Evolutionary conservation across 2,329 filamentous ascomycete genomes (phyloP).

Genomic region (Trichoderma arundinaceum): DNA sequence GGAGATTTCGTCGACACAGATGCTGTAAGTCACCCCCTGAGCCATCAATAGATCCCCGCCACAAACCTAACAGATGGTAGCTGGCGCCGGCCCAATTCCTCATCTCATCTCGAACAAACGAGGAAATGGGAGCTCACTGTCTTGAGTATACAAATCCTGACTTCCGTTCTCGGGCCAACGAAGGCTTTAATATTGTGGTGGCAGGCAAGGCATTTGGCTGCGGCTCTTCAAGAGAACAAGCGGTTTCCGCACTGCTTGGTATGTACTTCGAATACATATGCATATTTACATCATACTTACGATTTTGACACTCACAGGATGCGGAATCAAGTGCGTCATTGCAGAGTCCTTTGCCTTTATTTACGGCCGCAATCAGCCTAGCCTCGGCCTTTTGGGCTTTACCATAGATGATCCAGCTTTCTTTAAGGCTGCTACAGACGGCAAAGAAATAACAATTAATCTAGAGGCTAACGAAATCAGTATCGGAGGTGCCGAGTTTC

Average conservation of each 20-base stretch:
- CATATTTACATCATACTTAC: no score
- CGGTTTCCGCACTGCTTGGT: conserved; percentile 46
- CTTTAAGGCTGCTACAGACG: conserved; percentile 45
- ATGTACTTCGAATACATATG: background rate
- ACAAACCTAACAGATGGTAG: conserved; percentile 34
- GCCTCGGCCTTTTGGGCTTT: conserved; percentile 52
- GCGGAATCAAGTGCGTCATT: conserved; percentile 51
- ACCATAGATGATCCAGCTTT: conserved; percentile 48
- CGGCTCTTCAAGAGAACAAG: conserved; percentile 53
- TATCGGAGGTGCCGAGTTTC: conserved; percentile 39
- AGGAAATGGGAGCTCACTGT: conserved; percentile 47
- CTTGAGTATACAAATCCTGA: conserved; percentile 48
- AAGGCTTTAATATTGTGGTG: conserved; percentile 50
- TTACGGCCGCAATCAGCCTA: conserved; percentile 53
- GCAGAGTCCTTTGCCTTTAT: conserved; percentile 54
- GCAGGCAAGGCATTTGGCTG: conserved; percentile 54
- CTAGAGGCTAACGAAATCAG: conserved; percentile 31
- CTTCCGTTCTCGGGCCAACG: conserved; percentile 46
- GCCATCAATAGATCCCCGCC: background rate
- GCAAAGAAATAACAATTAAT: conserved; percentile 47
- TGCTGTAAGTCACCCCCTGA: conserved; percentile 40
- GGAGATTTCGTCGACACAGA: conserved; percentile 55
- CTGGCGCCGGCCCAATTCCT: conserved; percentile 48
- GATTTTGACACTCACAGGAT: conserved; percentile 36
- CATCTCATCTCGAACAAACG: conserved; percentile 36